A percentile compares a stretch with the other conserved stretches of the same genome.
These are phyloP conservation scores for Cynara cardunculus DNA, from an alignment of 129 eudicot species.

Conservation along the genomic window DNA sequence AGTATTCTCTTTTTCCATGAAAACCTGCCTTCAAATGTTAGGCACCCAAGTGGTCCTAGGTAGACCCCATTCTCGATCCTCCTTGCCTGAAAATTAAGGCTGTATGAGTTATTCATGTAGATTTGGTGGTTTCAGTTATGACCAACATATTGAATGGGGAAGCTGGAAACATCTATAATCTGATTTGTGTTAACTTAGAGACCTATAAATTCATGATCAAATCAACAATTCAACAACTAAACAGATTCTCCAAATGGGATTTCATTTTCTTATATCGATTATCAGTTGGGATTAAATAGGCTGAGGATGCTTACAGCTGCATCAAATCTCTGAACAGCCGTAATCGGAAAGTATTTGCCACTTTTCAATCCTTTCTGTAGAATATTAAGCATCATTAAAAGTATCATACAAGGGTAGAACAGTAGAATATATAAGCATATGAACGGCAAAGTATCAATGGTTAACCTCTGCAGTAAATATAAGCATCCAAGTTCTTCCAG, in stretches of 20 bases:
- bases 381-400: not conserved
- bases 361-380: slow-evolving; percentile 53
- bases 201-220: not conserved
- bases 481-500: slow-evolving; percentile 99
- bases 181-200: too few species aligned
- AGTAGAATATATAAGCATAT: not conserved
- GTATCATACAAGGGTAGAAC: not conserved
- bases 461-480: slow-evolving; percentile 80
- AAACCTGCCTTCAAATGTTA: slow-evolving; percentile 88
- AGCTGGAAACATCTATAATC: too few species aligned
- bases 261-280: not conserved
- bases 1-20: slow-evolving; percentile 95
- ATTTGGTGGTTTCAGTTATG: not conserved
- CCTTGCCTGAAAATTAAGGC: slow-evolving; percentile 53
- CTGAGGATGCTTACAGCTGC: slow-evolving; percentile 68
- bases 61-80: slow-evolving; percentile 96
- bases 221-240: not conserved
- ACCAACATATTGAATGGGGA: too few species aligned
- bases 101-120: not conserved
- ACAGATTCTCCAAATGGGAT: not conserved
- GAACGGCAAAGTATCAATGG: not conserved
- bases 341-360: slow-evolving; percentile 84
- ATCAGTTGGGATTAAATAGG: not conserved
- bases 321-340: slow-evolving; percentile 97
- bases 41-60: slow-evolving; percentile 70